Evolutionary conservation across 2,329 filamentous ascomycete genomes (phyloP).

Genomic region (Cercospora berteroae): DNA sequence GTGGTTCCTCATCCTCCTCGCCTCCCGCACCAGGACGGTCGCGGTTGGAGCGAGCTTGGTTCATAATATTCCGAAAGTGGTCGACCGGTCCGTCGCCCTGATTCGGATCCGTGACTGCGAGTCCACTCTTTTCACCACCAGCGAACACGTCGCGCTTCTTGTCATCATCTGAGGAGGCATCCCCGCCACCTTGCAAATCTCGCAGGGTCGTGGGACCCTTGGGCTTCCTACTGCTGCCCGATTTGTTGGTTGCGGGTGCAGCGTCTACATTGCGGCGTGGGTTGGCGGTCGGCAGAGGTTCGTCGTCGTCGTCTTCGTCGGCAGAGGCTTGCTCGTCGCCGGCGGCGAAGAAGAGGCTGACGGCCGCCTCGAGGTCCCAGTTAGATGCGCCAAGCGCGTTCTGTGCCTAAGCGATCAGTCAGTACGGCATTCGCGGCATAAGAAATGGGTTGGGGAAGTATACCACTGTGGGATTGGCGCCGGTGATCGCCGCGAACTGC

Average conservation of each 20-base stretch:
- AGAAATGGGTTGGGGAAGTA: conserved; percentile 12
- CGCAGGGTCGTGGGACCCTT: conserved; percentile 44
- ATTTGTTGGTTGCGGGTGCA: conserved; percentile 19
- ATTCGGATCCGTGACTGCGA: conserved; percentile 65
- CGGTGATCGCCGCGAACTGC: conserved; percentile 40
- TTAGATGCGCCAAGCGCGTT: conserved; percentile 44
- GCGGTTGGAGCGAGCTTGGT: conserved; percentile 55
- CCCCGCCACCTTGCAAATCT: conserved; percentile 52
- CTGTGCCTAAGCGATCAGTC: conserved; percentile 41
- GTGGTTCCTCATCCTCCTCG: conserved; percentile 42
- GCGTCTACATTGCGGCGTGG: background rate
- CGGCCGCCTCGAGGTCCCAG: conserved; percentile 48
- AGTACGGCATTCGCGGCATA: background rate
- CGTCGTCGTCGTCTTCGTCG: conserved; percentile 35
- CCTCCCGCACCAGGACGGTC: conserved; percentile 54
- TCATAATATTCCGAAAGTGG: conserved; percentile 52
- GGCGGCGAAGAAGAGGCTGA: conserved; percentile 46
- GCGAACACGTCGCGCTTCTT: conserved; percentile 71
- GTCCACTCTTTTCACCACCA: conserved; percentile 80
- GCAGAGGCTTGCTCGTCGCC: conserved; percentile 40
- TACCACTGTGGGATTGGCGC: conserved; percentile 36
- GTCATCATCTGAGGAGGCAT: conserved; percentile 61
- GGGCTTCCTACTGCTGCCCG: conserved; percentile 31
- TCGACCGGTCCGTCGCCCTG: conserved; percentile 42
- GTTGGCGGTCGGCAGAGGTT: conserved; percentile 13